Evolutionary conservation across 345 rosid genomes (phyloP).

Genomic region (Rhodomyrtus tomentosa): DNA sequence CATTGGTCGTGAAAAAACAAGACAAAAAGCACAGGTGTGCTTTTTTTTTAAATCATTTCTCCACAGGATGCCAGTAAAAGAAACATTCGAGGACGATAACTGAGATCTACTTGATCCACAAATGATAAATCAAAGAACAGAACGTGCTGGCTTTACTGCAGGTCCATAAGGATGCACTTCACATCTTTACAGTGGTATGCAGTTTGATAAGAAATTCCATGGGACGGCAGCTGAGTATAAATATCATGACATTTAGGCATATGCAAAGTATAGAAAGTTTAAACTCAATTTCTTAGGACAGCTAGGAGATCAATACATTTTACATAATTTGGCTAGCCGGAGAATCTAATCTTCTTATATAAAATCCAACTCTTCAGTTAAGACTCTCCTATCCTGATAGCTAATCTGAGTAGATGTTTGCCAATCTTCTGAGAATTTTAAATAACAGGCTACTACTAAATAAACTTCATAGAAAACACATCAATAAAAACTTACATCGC

Average conservation of each 20-base stretch:
- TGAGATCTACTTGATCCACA: not conserved
- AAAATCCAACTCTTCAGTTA: not conserved
- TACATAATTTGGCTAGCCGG: not conserved
- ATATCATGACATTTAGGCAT: not conserved
- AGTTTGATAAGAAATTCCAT: not conserved
- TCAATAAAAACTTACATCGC: constrained; percentile 23
- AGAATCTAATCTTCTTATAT: not conserved
- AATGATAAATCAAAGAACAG: not conserved
- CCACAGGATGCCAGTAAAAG: not conserved
- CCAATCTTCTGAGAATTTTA: not conserved
- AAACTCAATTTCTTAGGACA: not conserved
- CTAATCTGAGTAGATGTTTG: not conserved
- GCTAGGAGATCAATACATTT: not conserved
- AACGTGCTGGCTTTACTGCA: not conserved
- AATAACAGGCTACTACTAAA: not conserved
- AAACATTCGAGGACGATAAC: not conserved
- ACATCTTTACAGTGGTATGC: not conserved
- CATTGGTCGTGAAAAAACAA: not conserved
- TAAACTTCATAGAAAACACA: not conserved
- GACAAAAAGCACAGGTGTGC: not conserved
- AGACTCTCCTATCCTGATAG: not conserved
- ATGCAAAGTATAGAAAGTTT: not conserved
- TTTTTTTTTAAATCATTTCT: not conserved
- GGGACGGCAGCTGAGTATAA: not conserved
- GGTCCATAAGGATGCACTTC: not conserved